Conservation (phyloP, 805 yeast species). For the Scheffersomyces stipitis region DNA sequence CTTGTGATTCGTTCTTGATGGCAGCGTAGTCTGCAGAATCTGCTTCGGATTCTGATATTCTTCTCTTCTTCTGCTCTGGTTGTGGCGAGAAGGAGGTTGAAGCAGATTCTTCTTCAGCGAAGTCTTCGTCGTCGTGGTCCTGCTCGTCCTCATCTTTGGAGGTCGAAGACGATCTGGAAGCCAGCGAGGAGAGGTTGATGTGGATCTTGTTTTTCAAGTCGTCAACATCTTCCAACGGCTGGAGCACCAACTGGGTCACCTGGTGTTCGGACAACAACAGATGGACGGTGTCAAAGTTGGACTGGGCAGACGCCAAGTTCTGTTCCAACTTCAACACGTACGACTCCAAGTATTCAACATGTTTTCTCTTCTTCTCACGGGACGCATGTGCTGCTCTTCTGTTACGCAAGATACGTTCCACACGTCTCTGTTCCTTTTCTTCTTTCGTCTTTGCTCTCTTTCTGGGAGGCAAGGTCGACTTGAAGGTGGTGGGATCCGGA, state of each 20-base stretch:
- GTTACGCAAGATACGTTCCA: slow-evolving; percentile 89
- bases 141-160: slow-evolving; percentile 7
- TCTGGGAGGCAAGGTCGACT: slow-evolving; percentile 77
- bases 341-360: slow-evolving; percentile 79
- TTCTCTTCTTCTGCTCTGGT: not conserved
- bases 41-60: not conserved
- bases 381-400: slow-evolving; percentile 98
- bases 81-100: not conserved
- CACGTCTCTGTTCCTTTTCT: slow-evolving; percentile 94
- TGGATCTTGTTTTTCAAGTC: slow-evolving; percentile 29
- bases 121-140: slow-evolving; percentile 12
- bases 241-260: slow-evolving; percentile 5
- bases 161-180: slow-evolving; percentile 1
- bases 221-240: slow-evolving; percentile 14
- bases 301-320: slow-evolving; percentile 24
- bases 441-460: slow-evolving; percentile 95
- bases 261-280: slow-evolving; percentile 11
- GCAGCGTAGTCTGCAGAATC: no score
- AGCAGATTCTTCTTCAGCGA: slow-evolving; percentile 3
- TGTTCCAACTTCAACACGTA: slow-evolving; percentile 48
- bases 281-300: slow-evolving; percentile 22
- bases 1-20: no score
- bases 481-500: slow-evolving; percentile 19
- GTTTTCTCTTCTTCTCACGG: slow-evolving; percentile 92
- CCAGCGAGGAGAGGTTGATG: slow-evolving; percentile 16